phyloP scores from a whole-genome alignment of 371 early-diverging fungal species.

The Amoeboradix gromovi region DNA sequence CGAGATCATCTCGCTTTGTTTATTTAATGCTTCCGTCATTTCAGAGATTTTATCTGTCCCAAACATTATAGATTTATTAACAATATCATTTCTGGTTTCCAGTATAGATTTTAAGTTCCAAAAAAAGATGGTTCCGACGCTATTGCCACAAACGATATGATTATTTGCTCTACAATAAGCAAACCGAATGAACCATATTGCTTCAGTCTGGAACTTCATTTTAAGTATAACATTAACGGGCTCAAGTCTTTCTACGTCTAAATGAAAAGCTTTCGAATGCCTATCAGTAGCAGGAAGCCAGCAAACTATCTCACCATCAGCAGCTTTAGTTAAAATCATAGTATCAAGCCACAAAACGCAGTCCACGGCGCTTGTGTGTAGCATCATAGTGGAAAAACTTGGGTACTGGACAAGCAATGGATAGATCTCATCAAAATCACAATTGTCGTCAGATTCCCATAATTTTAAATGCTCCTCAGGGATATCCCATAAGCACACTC shows the following conservation, averaged over 20 bases:
- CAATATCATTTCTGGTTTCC: neutral
- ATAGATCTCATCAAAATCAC: neutral
- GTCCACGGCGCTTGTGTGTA: neutral
- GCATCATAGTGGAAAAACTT: neutral
- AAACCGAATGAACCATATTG: neutral
- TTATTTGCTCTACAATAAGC: neutral
- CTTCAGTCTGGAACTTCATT: neutral
- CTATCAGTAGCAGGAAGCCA: neutral
- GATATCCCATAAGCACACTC: neutral
- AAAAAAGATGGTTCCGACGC: neutral
- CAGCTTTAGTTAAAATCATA: neutral
- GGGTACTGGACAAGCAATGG: neutral
- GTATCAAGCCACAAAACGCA: neutral
- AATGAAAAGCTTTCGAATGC: neutral
- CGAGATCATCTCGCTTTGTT: neutral
- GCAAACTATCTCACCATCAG: neutral
- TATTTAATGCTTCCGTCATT: neutral
- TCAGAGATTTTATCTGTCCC: neutral
- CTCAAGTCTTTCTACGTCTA: neutral
- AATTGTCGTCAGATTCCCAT: neutral
- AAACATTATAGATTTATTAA: neutral
- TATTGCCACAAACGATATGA: neutral
- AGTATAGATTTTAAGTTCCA: neutral
- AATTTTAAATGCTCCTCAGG: neutral
- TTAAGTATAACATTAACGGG: neutral